These are phyloP conservation scores for Aristolochia fimbriata DNA, from an alignment of 164 flowering plant genomes.

Conservation along the genomic window DNA sequence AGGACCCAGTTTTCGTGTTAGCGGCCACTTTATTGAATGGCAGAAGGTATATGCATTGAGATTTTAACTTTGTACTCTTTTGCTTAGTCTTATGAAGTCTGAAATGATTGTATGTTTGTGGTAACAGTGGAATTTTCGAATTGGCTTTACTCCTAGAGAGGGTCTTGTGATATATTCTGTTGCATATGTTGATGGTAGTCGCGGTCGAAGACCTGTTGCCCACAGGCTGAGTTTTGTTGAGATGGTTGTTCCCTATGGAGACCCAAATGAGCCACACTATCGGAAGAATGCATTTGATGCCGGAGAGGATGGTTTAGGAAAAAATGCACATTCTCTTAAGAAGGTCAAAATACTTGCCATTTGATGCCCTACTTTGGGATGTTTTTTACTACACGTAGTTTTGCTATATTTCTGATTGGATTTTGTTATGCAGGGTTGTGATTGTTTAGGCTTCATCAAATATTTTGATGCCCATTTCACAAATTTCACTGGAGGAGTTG, in stretches of 20 bases:
- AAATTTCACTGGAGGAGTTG: slow-evolving; percentile 89
- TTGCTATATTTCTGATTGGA: not conserved
- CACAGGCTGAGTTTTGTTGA: slow-evolving; percentile 90
- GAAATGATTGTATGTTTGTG: not conserved
- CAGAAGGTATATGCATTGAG: slow-evolving; percentile 49
- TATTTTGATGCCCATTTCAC: slow-evolving; percentile 91
- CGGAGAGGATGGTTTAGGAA: slow-evolving; percentile 93
- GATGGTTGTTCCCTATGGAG: slow-evolving; percentile 96
- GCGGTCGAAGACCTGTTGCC: slow-evolving; percentile 82
- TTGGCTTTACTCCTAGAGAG: slow-evolving; percentile 87
- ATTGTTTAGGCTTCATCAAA: slow-evolving; percentile 79
- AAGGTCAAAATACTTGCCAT: slow-evolving; percentile 31
- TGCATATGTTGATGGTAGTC: slow-evolving; percentile 86
- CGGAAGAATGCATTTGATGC: slow-evolving; percentile 97
- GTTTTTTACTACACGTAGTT: not conserved
- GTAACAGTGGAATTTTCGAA: slow-evolving; percentile 80
- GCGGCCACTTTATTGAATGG: slow-evolving; percentile 77
- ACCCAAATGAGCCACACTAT: slow-evolving; percentile 91
- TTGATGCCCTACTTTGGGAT: not conserved
- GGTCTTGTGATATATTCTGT: slow-evolving; percentile 81
- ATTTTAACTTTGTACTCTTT: not conserved
- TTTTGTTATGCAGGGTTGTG: slow-evolving; percentile 63
- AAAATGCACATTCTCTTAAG: slow-evolving; percentile 89
- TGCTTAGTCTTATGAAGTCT: not conserved
- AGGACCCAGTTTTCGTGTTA: slow-evolving; percentile 89